These are phyloP conservation scores for Porcisia hertigi DNA, from an alignment of 208 protist genomes.

Conservation along the genomic window DNA sequence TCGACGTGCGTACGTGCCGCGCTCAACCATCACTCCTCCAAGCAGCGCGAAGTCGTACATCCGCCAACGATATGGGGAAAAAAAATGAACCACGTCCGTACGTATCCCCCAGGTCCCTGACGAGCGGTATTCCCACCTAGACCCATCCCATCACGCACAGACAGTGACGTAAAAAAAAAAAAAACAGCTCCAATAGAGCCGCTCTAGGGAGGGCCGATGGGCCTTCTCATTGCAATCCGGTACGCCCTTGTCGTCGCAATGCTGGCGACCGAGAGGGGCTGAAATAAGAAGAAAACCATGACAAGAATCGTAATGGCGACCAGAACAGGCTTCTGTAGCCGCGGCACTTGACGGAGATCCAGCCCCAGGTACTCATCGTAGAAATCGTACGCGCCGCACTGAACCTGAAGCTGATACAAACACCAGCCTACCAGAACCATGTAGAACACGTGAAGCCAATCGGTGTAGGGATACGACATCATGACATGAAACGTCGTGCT, in stretches of 20 bases:
- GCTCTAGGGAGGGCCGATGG: constrained; percentile 82
- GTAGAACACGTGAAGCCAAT: constrained; percentile 86
- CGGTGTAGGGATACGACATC: constrained; percentile 91
- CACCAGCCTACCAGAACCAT: constrained; percentile 69
- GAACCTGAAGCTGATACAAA: constrained; percentile 76
- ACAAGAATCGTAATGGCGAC: constrained; percentile 61
- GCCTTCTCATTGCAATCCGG: constrained; percentile 75
- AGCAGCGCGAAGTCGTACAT: neutral
- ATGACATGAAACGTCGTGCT: constrained; percentile 87
- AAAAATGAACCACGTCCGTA: neutral
- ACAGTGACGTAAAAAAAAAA: neutral
- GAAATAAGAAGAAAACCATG: constrained; percentile 78
- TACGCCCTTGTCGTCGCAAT: constrained; percentile 83
- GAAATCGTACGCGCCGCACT: constrained; percentile 72
- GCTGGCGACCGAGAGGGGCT: constrained; percentile 80
- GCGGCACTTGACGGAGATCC: constrained; percentile 79
- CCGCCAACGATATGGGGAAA: neutral
- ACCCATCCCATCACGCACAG: neutral
- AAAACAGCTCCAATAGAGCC: neutral
- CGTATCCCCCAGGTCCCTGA: neutral
- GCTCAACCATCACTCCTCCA: neutral
- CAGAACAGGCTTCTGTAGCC: constrained; percentile 74
- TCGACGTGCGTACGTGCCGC: neutral
- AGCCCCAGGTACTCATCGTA: constrained; percentile 90
- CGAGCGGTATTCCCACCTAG: neutral